Base-by-base conservation (phyloP, 495 filamentous ascomycete genomes). In the Rhypophila decipiens region DNA sequence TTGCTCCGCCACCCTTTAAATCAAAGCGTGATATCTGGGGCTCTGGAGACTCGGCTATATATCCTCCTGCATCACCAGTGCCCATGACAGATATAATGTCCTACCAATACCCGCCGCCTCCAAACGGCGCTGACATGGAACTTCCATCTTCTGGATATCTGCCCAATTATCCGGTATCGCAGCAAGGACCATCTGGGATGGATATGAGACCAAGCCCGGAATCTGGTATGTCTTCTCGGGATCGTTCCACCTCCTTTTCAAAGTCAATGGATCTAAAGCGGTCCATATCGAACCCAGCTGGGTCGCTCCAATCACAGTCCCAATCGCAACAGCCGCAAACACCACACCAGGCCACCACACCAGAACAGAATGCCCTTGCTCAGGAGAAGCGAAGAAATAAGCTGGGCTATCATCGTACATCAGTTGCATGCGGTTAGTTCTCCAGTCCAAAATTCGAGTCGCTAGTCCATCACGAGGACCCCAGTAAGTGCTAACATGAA, bases 391-490 rank as follows among this genome's bases (percentile, higher is more conserved):
- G 87, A 65, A 84, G 93, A 56, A 98, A 97, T 65, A 97, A 95
- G 68, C 75, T 98, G 44, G 93, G 93, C 24, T 98, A 98, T 66
- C 91, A 96, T 74, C 84, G 93, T 48, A 96, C 90, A 29, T 95
- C 93, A 46, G 88, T 97, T 64, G 93, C 93, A 55, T 98, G 93
- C 76, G 86, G 93, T 98, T 77, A 82, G 90, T 48, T 53, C 42
- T 50, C 47, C 39, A 39, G 42, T 39, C 38, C 29, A 44, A 29
- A 15, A 19, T 24, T 29, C 27, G 27, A 23, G 9, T 18, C 17
- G 31, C 21, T 13, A 29, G 20, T 49, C 37, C 29, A 8, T 38
- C 24, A 23, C 35, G 17, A 11, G 5, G 39, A 22, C 17, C 1
- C 15, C 18, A 7, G 1, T 50, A 44, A 22, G 8, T 34, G 42